Percentiles rank a stretch among this genome's conserved stretches.
phyloP scores from a whole-genome alignment of 805 yeast species.

The Barnettozyma sp. region DNA sequence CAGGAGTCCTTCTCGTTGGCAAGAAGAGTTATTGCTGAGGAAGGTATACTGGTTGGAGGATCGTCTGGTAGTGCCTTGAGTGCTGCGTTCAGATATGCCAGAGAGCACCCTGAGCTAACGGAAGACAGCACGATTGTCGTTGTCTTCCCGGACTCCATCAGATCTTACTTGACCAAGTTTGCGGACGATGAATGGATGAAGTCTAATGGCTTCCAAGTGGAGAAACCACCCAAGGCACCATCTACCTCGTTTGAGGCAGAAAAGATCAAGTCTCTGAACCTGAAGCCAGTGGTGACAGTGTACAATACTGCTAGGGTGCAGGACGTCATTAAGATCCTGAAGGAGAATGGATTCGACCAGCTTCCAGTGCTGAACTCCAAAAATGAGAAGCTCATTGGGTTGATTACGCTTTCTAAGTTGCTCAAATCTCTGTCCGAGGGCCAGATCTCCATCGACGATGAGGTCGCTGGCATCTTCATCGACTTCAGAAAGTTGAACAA shows the following conservation, averaged over 20 bases:
- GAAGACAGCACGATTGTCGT: conserved; percentile 73
- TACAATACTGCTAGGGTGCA: conserved; percentile 50
- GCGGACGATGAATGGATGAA: conserved; percentile 90
- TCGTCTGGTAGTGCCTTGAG: conserved; percentile 79
- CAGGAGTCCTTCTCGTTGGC: conserved; percentile 73
- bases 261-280: conserved; percentile 60
- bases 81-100: conserved; percentile 65
- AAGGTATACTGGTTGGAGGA: conserved; percentile 88
- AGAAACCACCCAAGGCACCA: conserved; percentile 38
- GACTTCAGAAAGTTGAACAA: conserved; percentile 71
- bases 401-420: conserved; percentile 68
- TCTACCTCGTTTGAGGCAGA: conserved; percentile 43
- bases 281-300: conserved; percentile 78
- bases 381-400: conserved; percentile 54
- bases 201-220: conserved; percentile 61
- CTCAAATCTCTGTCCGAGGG: conserved; percentile 61
- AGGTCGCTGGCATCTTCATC: conserved; percentile 52
- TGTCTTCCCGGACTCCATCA: conserved; percentile 78
- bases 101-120: conserved; percentile 51
- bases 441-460: conserved; percentile 46
- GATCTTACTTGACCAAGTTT: conserved; percentile 81
- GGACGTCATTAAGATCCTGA: conserved; percentile 61
- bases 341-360: conserved; percentile 77
- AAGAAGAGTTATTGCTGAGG: conserved; percentile 74
- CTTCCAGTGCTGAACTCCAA: conserved; percentile 59